Percentiles rank a stretch among this genome's conserved stretches.
Evolutionary conservation across 2,329 filamentous ascomycete genomes (phyloP).

Genomic region (Clarireedia paspali): DNA sequence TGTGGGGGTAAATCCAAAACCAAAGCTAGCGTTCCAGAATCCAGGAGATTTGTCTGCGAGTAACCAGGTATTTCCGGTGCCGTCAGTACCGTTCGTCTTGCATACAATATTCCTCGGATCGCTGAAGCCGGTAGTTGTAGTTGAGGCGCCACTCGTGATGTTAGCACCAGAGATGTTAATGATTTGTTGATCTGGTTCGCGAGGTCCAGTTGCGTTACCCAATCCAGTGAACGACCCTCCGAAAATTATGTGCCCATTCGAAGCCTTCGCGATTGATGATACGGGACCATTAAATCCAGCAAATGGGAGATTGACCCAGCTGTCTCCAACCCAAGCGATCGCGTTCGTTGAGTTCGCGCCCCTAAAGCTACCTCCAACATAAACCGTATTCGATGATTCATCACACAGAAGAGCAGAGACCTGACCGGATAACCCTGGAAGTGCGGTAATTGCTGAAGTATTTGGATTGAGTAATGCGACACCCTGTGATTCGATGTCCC

Average conservation of each 20-base stretch:
- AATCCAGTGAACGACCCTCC: constrained; percentile 84
- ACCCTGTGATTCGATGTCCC: constrained; percentile 64
- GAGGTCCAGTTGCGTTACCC: constrained; percentile 65
- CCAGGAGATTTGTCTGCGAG: constrained; percentile 68
- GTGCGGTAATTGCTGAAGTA: constrained; percentile 60
- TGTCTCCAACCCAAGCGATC: constrained; percentile 65
- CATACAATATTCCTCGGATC: constrained; percentile 80
- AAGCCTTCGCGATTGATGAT: constrained; percentile 70
- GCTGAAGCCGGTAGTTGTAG: constrained; percentile 54
- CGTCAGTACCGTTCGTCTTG: constrained; percentile 58
- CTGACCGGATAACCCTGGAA: constrained; percentile 74
- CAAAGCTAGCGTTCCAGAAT: constrained; percentile 76
- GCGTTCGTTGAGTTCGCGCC: constrained; percentile 81
- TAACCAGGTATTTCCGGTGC: constrained; percentile 74
- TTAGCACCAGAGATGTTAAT: constrained; percentile 78
- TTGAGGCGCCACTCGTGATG: constrained; percentile 59
- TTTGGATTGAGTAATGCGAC: constrained; percentile 76
- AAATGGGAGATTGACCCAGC: constrained; percentile 80
- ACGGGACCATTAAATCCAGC: constrained; percentile 92
- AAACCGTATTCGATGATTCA: constrained; percentile 66
- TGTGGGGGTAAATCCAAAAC: constrained; percentile 78
- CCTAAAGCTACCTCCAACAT: constrained; percentile 81
- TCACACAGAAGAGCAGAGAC: constrained; percentile 83
- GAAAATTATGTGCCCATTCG: constrained; percentile 82
- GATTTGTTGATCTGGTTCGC: constrained; percentile 62